phyloP scores from a whole-genome alignment of 148 eudicot genomes.

The Silene conica region DNA sequence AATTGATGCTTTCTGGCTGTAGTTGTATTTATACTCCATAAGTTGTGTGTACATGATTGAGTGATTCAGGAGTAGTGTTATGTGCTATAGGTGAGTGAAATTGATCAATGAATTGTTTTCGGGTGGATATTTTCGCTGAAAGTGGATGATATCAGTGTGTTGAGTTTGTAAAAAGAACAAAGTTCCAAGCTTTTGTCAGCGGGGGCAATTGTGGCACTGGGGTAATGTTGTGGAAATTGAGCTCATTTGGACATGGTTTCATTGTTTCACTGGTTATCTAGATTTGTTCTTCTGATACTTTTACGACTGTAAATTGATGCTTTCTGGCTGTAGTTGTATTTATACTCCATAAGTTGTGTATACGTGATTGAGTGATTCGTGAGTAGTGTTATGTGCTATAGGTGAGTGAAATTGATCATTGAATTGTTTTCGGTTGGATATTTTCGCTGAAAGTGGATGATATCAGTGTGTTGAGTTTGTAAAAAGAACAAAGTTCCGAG shows the following conservation, averaged over 20 bases:
- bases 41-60: neutral
- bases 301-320: too few species aligned
- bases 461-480: too few species aligned
- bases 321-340: neutral
- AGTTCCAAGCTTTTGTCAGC: too few species aligned
- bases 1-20: neutral
- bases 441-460: neutral
- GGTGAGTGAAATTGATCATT: neutral
- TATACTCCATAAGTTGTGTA: neutral
- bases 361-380: neutral
- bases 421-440: neutral
- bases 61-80: neutral
- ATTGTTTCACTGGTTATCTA: too few species aligned
- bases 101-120: neutral
- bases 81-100: neutral
- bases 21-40: neutral
- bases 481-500: too few species aligned
- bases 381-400: neutral
- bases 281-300: too few species aligned
- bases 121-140: too few species aligned
- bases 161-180: too few species aligned
- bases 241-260: too few species aligned
- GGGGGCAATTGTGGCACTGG: too few species aligned
- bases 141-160: too few species aligned
- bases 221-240: too few species aligned